These are phyloP conservation scores for Chytriomyces sp. DNA, from an alignment of 192 early-diverging fungal species.

Conservation along the genomic window DNA sequence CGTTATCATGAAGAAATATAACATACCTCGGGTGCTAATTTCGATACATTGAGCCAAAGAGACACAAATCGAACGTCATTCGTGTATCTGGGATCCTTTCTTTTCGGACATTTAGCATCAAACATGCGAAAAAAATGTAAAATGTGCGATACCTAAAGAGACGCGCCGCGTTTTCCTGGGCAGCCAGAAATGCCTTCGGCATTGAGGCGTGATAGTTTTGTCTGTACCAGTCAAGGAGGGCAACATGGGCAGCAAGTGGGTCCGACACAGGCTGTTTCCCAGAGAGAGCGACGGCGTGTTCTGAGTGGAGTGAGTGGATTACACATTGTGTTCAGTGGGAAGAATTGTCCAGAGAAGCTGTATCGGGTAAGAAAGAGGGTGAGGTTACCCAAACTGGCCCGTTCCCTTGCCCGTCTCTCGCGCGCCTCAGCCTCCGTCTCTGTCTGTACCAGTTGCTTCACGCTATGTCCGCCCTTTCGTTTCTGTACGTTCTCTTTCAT, in stretches of 20 bases:
- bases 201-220: slow-evolving; percentile 38
- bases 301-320: not conserved
- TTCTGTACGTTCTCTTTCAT: not conserved
- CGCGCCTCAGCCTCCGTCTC: too few relatives aligned
- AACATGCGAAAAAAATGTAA: not conserved
- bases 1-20: too few relatives aligned
- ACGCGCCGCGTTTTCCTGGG: slow-evolving; percentile 41
- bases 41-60: slow-evolving; percentile 70
- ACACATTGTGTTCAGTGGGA: too few relatives aligned
- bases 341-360: not conserved
- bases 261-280: slow-evolving; percentile 24
- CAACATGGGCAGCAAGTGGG: slow-evolving; percentile 45
- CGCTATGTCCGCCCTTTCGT: not conserved
- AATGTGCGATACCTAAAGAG: slow-evolving; percentile 27
- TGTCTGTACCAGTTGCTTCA: not conserved
- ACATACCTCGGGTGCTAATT: slow-evolving; percentile 26
- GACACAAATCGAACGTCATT: slow-evolving; percentile 57
- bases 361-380: not conserved
- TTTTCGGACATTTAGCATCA: not conserved
- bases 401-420: too few relatives aligned
- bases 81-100: slow-evolving; percentile 47
- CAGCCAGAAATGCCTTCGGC: slow-evolving; percentile 16
- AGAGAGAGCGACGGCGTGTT: slow-evolving; percentile 3
- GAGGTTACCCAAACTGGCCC: not conserved
- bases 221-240: slow-evolving; percentile 49